Evolutionary conservation across 495 filamentous ascomycete genomes (phyloP).

Genomic region (Lophiostoma macrostomum): DNA sequence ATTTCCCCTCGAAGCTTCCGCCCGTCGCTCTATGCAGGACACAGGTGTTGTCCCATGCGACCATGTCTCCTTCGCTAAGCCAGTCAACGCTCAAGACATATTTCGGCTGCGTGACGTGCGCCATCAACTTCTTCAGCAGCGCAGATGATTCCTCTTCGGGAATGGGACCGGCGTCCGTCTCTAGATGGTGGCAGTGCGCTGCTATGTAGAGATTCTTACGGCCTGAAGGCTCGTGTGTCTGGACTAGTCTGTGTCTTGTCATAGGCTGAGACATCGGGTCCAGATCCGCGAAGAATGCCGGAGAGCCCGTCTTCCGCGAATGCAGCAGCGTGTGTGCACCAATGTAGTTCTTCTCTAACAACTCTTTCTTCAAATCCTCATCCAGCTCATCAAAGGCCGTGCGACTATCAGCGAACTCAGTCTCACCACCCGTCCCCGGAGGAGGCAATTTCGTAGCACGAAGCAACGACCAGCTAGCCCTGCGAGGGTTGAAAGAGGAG

Average conservation of each 20-base stretch:
- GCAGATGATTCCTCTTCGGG: slow-evolving; percentile 38
- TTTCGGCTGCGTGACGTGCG: slow-evolving; percentile 50
- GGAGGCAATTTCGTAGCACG: slow-evolving; percentile 54
- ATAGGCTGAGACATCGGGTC: slow-evolving; percentile 46
- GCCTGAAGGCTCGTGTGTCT: slow-evolving; percentile 52
- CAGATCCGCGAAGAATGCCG: slow-evolving; percentile 51
- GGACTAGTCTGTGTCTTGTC: slow-evolving; percentile 50
- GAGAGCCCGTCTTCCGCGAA: slow-evolving; percentile 52
- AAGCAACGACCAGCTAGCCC: slow-evolving; percentile 55
- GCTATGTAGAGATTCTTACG: slow-evolving; percentile 56
- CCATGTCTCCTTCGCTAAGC: slow-evolving; percentile 49
- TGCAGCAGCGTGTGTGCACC: slow-evolving; percentile 55
- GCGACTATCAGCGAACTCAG: slow-evolving; percentile 57
- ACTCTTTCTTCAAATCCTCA: slow-evolving; percentile 38
- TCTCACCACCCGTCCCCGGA: slow-evolving; percentile 50
- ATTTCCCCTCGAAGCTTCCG: slow-evolving; percentile 52
- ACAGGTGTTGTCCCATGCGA: slow-evolving; percentile 60
- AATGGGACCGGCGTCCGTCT: slow-evolving; percentile 39
- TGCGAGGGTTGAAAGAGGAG: slow-evolving; percentile 58
- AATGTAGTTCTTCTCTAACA: slow-evolving; percentile 50
- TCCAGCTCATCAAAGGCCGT: slow-evolving; percentile 54
- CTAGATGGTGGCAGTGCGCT: slow-evolving; percentile 55
- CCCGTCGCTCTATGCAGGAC: slow-evolving; percentile 54
- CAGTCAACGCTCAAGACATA: slow-evolving; percentile 50
- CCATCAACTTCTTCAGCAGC: slow-evolving; percentile 47